Percentiles rank a stretch among this genome's conserved stretches.
Evolutionary conservation across 306 rosid genomes (phyloP).

Genomic region (Hippophae rhamnoides): DNA sequence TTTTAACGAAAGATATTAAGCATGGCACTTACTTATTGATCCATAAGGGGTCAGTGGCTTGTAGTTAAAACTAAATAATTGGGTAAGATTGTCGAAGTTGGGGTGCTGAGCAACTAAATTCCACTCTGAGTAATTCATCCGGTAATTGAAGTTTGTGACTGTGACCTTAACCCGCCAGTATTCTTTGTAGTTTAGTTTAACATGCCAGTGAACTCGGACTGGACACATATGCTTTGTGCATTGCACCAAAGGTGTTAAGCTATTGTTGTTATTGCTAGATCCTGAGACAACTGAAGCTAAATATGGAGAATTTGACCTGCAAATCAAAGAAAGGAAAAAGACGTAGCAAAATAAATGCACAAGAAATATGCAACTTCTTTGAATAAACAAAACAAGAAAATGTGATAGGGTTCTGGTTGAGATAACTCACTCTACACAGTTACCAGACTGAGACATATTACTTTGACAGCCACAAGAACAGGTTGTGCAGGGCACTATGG

Average conservation of each 20-base stretch:
- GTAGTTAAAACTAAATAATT: slow-evolving; percentile 46
- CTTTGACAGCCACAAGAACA: slow-evolving; percentile 78
- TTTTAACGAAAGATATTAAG: too few relatives aligned
- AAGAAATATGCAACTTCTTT: too few relatives aligned
- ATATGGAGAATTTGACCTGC: too few relatives aligned
- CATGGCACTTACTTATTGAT: slow-evolving; percentile 40
- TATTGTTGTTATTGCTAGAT: too few relatives aligned
- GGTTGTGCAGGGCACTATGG: slow-evolving; percentile 55
- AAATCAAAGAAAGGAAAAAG: too few relatives aligned
- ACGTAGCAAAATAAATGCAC: too few relatives aligned
- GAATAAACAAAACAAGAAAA: too few relatives aligned
- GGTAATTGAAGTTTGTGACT: slow-evolving; percentile 47
- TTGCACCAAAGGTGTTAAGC: slow-evolving; percentile 34
- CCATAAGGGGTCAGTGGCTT: slow-evolving; percentile 46
- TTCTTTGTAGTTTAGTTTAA: slow-evolving; percentile 44
- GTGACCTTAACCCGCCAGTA: slow-evolving; percentile 54
- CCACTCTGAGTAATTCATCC: slow-evolving; percentile 45
- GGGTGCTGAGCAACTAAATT: slow-evolving; percentile 60
- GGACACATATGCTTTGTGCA: slow-evolving; percentile 58
- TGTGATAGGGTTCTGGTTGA: too few relatives aligned
- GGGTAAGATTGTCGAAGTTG: slow-evolving; percentile 54
- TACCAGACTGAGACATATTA: too few relatives aligned
- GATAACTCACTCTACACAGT: too few relatives aligned
- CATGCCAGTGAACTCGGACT: slow-evolving; percentile 63
- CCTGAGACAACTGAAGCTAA: too few relatives aligned